These are phyloP conservation scores for Musa balbisiana DNA, from an alignment of 202 grass and related monocot genomes.

Conservation along the genomic window DNA sequence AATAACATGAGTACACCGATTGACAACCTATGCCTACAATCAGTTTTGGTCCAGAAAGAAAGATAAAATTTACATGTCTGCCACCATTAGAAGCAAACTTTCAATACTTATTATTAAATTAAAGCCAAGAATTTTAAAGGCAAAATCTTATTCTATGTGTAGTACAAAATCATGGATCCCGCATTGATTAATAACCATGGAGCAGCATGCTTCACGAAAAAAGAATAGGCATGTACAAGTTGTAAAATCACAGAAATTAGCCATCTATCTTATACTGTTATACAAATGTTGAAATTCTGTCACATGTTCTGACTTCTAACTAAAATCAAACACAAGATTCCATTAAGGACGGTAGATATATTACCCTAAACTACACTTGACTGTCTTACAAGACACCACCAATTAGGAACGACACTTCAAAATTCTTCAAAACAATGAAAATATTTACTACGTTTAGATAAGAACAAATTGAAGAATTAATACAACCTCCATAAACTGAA, in stretches of 20 bases:
- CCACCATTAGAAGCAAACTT: no score
- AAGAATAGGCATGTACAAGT: not conserved
- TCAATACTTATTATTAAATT: no score
- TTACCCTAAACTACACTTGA: not conserved
- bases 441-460: not conserved
- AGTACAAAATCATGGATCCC: no score
- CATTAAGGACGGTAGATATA: no score
- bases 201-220: not conserved
- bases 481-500: constrained; percentile 74
- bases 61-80: no score
- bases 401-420: not conserved
- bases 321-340: not conserved
- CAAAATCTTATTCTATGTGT: no score
- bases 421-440: not conserved
- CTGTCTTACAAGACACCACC: not conserved
- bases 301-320: not conserved
- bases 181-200: not conserved
- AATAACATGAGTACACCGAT: no score
- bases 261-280: no score
- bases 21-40: no score
- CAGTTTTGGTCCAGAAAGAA: no score
- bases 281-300: not conserved
- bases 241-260: not conserved
- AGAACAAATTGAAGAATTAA: constrained; percentile 5
- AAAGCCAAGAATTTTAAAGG: no score